These are phyloP conservation scores for Edaphochlamys debaryana DNA, from an alignment of 139 green algal genomes.

Conservation along the genomic window DNA sequence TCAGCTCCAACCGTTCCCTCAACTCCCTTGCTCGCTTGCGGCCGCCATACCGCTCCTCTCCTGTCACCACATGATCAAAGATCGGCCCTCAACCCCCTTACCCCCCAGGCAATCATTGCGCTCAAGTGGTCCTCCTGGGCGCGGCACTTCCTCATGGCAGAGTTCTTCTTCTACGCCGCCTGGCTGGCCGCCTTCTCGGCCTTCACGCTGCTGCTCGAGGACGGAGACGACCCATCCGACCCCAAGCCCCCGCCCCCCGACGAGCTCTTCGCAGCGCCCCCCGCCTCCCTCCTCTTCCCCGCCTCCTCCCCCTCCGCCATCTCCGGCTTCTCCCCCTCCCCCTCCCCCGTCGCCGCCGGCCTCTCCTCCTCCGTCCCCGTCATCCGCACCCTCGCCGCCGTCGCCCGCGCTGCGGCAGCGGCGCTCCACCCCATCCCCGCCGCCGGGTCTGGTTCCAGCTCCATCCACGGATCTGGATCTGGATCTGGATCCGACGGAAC, in stretches of 20 bases:
- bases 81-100: too few species aligned
- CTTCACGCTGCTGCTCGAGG: slow-evolving; percentile 63
- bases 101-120: slow-evolving; percentile 39
- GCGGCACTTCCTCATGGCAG: slow-evolving; percentile 54
- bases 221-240: neutral
- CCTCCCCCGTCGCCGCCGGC: neutral
- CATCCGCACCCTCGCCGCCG: neutral
- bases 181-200: slow-evolving; percentile 59
- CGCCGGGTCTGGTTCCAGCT: too few species aligned
- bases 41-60: too few species aligned
- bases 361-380: neutral
- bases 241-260: neutral
- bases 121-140: slow-evolving; percentile 58
- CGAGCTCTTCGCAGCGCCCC: neutral
- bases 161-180: slow-evolving; percentile 57
- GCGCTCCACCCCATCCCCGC: neutral
- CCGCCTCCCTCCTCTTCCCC: neutral
- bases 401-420: too few species aligned
- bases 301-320: neutral
- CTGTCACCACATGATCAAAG: too few species aligned
- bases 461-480: too few species aligned
- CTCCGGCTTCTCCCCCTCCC: too few species aligned
- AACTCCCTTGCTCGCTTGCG: too few species aligned
- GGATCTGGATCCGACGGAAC: too few species aligned
- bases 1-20: too few species aligned